phyloP scores from a whole-genome alignment of 108 stramenopile species.

The Discostella stelligeroides region DNA sequence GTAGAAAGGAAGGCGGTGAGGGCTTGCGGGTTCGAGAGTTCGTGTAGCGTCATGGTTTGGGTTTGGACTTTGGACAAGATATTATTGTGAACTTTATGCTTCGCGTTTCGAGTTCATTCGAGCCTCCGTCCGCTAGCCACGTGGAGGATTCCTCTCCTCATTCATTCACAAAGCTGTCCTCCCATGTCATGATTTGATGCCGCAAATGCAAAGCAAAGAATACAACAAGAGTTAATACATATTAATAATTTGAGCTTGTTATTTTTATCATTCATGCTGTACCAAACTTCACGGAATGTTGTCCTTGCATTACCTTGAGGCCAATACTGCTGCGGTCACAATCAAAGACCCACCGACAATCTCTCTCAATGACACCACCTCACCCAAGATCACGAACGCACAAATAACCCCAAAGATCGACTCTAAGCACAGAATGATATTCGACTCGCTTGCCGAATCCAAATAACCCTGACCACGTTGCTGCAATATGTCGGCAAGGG shows the following conservation, averaged over 20 bases:
- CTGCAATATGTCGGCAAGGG: conserved; percentile 65
- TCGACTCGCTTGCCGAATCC: conserved; percentile 60
- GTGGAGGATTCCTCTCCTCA: too few relatives aligned
- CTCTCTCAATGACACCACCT: conserved; percentile 51
- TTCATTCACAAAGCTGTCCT: too few relatives aligned
- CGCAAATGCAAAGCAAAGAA: too few relatives aligned
- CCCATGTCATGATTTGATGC: too few relatives aligned
- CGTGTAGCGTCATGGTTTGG: conserved; percentile 52
- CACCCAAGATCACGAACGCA: conserved; percentile 55
- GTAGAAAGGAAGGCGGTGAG: conserved; percentile 53
- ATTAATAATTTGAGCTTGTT: too few relatives aligned
- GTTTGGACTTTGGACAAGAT: too few relatives aligned
- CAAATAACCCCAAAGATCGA: conserved; percentile 62
- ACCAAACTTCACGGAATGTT: too few relatives aligned
- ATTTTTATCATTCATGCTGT: too few relatives aligned
- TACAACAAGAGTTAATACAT: too few relatives aligned
- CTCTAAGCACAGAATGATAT: conserved; percentile 64
- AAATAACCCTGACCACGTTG: conserved; percentile 58
- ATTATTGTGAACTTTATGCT: too few relatives aligned
- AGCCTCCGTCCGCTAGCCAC: too few relatives aligned
- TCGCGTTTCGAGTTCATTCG: too few relatives aligned
- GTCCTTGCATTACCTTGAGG: conserved; percentile 33
- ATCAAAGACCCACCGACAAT: conserved; percentile 55
- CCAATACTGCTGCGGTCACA: conserved; percentile 58
- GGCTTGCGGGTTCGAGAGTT: conserved; percentile 51